Evolutionary conservation across 2,329 filamentous ascomycete species (phyloP).

Genomic region (Ceratocystis papillata): DNA sequence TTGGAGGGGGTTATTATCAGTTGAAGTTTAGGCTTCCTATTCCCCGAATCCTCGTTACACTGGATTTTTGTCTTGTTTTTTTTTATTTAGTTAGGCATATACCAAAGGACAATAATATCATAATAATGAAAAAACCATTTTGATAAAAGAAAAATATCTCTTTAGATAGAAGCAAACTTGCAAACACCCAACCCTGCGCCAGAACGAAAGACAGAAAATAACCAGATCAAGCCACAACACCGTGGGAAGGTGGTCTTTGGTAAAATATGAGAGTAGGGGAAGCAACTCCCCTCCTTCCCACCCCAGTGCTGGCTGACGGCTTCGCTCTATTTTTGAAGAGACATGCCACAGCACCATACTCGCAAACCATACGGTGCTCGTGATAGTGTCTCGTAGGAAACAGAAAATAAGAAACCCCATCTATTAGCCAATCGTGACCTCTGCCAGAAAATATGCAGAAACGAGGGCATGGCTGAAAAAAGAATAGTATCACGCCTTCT

Average conservation of each 20-base stretch:
- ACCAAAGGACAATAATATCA: background rate
- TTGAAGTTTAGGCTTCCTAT: background rate
- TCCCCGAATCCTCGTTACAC: background rate
- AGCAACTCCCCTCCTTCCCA: background rate
- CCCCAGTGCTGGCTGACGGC: slow-evolving; percentile 1
- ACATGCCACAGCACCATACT: background rate
- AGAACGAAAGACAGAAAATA: slow-evolving; percentile 19
- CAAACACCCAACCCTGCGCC: slow-evolving; percentile 21
- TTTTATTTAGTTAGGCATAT: background rate
- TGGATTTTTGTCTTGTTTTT: too few relatives aligned
- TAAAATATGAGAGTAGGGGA: background rate
- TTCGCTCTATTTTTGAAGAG: background rate
- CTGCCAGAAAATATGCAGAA: slow-evolving; percentile 13
- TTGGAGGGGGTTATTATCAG: background rate
- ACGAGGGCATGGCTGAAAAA: slow-evolving; percentile 12
- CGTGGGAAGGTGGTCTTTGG: background rate
- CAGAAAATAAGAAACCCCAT: slow-evolving; percentile 26
- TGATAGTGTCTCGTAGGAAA: background rate
- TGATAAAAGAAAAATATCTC: slow-evolving; percentile 12
- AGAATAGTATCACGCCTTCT: slow-evolving; percentile 17
- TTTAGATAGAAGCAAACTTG: slow-evolving; percentile 20
- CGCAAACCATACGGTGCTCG: too few relatives aligned
- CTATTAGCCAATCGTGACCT: slow-evolving; percentile 11
- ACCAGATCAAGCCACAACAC: slow-evolving; percentile 11
- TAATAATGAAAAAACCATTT: slow-evolving; percentile 24